phyloP scores from a whole-genome alignment of 1,284 basidiomycete genomes.

The Boletus sp. region DNA sequence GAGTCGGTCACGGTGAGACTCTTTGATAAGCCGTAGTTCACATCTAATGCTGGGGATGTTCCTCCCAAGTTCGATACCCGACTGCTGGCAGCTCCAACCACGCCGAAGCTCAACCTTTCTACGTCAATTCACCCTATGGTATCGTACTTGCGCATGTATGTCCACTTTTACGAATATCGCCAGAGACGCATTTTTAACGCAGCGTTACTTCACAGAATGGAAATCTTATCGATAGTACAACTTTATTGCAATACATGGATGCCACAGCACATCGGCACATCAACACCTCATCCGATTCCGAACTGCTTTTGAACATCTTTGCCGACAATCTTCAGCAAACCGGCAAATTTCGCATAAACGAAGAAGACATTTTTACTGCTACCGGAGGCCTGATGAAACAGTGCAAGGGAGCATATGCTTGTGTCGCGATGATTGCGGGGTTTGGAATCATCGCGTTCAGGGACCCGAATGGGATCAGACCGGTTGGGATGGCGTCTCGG shows the following conservation, averaged over 20 bases:
- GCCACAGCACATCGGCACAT: conserved; percentile 97
- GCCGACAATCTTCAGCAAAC: conserved; percentile 98
- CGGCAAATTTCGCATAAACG: conserved; percentile 99
- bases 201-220: conserved; percentile 72
- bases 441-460: conserved; percentile 99
- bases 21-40: neutral
- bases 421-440: conserved; percentile 97
- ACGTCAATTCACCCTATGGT: conserved; percentile 99
- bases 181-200: conserved; percentile 2
- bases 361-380: conserved; percentile 98
- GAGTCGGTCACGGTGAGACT: conserved; percentile 87
- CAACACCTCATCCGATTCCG: conserved; percentile 98
- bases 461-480: conserved; percentile 98
- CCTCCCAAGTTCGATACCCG: conserved; percentile 84
- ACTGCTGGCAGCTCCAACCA: conserved; percentile 97
- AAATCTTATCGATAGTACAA: conserved; percentile 93
- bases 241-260: conserved; percentile 91
- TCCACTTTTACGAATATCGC: neutral
- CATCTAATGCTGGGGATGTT: conserved; percentile 8
- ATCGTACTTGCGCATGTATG: conserved; percentile 97
- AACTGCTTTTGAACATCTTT: conserved; percentile 96
- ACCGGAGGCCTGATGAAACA: conserved; percentile 88
- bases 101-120: conserved; percentile 99
- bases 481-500: conserved; percentile 80
- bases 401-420: conserved; percentile 93